Evolutionary conservation across 306 rosid species (phyloP), one percentile per base, ranked within the genome.

Genomic region (Cicer pinnatifidum): DNA sequence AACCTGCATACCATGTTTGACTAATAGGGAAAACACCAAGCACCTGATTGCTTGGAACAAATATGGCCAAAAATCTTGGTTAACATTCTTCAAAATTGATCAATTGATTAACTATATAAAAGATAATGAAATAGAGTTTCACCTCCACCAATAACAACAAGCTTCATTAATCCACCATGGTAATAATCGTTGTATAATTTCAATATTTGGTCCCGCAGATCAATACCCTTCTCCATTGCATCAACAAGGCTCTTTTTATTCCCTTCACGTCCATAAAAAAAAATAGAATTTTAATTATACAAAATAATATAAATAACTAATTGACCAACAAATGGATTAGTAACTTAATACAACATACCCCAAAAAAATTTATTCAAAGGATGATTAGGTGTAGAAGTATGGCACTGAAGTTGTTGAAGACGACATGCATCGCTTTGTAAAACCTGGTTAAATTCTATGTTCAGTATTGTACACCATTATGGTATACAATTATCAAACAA

Each of bases 81-180:
- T 38, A 73, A 71, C 46, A 40, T 82, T 39, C 19, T 47, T 71
- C 56, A 11, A 52, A 41, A 71, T 39, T 12, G 58, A 67, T 71
- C 13, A 37, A 69, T 51, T 37, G 46, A 73, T 66, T 16, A 61
- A 28, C 10, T 20, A 52, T 20, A 68, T 46, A 47, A 69, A 69
- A 60, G 67, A 44, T 67, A 28, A 57, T 23, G 12, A 75, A 58
- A 68, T 23, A 69, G 61, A 79, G 41, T 58, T 82, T 82, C 77
- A 91, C 99, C 99, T 91, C 99, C 99, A 75, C 99, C 99, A 82
- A 94, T 91, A 82, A 94, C 86, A 75, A 86, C 97, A 62, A 94
- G 91, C 88, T 88, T 94, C 99, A 94, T 94, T 57, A 94, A 81
- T 86, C 99, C 99, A 73, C 97, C 99, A 75, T 91, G 97, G 88